Evolutionary conservation across 768 basidiomycete genomes (phyloP), one percentile per base, ranked within the genome.

Genomic region (Mycena chlorophos): DNA sequence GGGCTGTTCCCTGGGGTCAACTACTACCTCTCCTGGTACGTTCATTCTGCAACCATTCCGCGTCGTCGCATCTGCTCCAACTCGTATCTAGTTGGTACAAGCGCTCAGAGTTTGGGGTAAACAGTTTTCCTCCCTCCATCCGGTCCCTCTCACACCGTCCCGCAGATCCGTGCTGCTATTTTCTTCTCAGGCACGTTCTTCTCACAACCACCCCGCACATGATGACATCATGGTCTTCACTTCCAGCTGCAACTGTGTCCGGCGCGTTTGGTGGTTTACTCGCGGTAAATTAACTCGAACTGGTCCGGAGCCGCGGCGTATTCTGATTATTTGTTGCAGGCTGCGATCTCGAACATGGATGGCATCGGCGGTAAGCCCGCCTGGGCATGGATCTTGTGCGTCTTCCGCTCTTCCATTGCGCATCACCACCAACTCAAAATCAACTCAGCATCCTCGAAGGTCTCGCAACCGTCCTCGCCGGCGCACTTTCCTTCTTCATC

Each of bases 251-350:
- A 0, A 90, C 88, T 2, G 81, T 89, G 0, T 85, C 88, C 2
- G 91, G 90, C n/a, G 89, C 89, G 20, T 91, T 91, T 60, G 87
- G 87, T 51, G 88, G 88, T 48, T 72, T 89, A 19, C 81, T 90
- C 46, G 87, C 87, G 30, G 87, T 87, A 63, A 38, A 72, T 57
- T 38, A 68, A 19, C 73, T 74, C 25, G 56, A 78, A 10, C 25
- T 23, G 10, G 13, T 22, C 25, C 12, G 12, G 17, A n/a, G 38
- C 17, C 19, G n/a, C 29, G 2, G 12, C 45, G 52, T 48, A 13
- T n/a, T n/a, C n/a, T n/a, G 25, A 16, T 37, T 5, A 51, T 62
- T 17, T 62, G 64, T 29, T 40, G 10, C 52, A 80, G 78, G 80
- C 78, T 26, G 88, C 79, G 0, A 89, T 89, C 45, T 81, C 85